Percentiles rank a stretch among this genome's conserved stretches.
Conservation (phyloP, 169 alveolate genomes). For the Plasmodium vivax region DNA sequence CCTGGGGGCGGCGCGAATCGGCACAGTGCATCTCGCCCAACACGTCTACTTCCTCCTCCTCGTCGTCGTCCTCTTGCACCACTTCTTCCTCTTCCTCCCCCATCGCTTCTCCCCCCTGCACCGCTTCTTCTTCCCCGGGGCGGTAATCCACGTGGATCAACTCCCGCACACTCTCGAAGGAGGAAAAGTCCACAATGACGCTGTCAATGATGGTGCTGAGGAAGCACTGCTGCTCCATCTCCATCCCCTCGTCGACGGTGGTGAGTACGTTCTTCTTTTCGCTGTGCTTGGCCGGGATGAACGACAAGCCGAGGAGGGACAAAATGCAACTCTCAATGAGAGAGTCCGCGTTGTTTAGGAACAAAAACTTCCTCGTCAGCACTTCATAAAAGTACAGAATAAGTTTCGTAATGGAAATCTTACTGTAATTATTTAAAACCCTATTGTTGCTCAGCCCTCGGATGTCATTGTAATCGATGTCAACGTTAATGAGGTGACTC, state of each 20-base stretch:
- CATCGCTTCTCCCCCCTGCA: background rate
- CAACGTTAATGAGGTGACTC: conserved; percentile 54
- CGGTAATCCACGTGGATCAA: conserved; percentile 3
- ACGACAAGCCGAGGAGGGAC: conserved; percentile 45
- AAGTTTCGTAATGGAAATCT: conserved; percentile 50
- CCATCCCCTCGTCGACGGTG: conserved; percentile 28
- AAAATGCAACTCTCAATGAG: conserved; percentile 48
- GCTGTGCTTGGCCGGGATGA: conserved; percentile 38
- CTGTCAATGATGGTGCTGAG: conserved; percentile 14
- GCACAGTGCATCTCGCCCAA: background rate
- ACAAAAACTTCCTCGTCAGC: conserved; percentile 39
- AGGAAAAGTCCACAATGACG: conserved; percentile 29
- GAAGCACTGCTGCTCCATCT: conserved; percentile 51
- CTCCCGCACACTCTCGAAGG: conserved; percentile 20
- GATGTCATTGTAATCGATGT: conserved; percentile 54
- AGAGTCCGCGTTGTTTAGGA: conserved; percentile 49
- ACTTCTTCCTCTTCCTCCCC: background rate
- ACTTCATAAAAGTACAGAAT: conserved; percentile 73
- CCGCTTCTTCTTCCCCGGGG: background rate
- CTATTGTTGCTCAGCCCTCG: conserved; percentile 16
- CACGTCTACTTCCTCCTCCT: background rate
- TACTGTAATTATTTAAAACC: conserved; percentile 53
- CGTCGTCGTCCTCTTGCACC: background rate
- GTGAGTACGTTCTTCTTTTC: conserved; percentile 28
- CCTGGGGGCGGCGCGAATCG: background rate